Percentiles rank a stretch among this genome's conserved stretches.
Conservation (phyloP, 768 basidiomycete species). For the Cyclocybe cylindracea region DNA sequence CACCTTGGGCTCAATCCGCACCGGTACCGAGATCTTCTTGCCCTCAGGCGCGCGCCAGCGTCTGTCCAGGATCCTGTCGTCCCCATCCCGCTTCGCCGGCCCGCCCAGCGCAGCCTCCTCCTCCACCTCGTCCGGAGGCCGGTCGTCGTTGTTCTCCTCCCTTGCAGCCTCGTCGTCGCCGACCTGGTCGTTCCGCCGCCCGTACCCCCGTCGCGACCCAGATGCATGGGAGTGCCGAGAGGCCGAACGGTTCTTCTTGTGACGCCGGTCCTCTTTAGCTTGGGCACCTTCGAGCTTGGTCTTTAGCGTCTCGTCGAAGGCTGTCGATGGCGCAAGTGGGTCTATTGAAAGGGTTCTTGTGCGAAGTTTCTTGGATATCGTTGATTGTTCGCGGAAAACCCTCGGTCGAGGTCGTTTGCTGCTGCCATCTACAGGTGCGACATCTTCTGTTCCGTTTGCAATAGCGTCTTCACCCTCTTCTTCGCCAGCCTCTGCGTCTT, state of each 20-base stretch:
- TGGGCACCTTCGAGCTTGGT: slow-evolving; percentile 55
- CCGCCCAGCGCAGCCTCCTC: slow-evolving; percentile 36
- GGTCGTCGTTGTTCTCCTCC: slow-evolving; percentile 27
- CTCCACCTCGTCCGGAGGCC: slow-evolving; percentile 36
- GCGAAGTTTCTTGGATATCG: slow-evolving; percentile 24
- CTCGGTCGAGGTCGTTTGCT: slow-evolving; percentile 33
- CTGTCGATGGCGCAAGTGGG: slow-evolving; percentile 79
- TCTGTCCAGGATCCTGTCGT: slow-evolving; percentile 61
- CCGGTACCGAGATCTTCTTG: slow-evolving; percentile 89
- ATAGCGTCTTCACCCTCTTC: slow-evolving; percentile 26
- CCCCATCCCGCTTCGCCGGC: slow-evolving; percentile 25
- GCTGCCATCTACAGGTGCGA: slow-evolving; percentile 19
- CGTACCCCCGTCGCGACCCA: slow-evolving; percentile 7
- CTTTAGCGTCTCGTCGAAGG: slow-evolving; percentile 84
- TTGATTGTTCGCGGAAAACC: slow-evolving; percentile 25
- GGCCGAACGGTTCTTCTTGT: slow-evolving; percentile 17
- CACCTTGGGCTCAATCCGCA: slow-evolving; percentile 98
- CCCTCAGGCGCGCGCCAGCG: slow-evolving; percentile 81
- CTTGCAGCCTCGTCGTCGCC: slow-evolving; percentile 21
- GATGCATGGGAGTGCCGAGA: slow-evolving; percentile 5
- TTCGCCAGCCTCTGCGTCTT: slow-evolving; percentile 10
- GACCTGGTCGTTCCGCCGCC: slow-evolving; percentile 15
- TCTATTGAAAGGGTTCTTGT: slow-evolving; percentile 65
- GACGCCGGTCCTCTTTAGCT: slow-evolving; percentile 22
- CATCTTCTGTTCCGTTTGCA: slow-evolving; percentile 10